Base-by-base conservation (phyloP, 345 rosid species). In the Cardamine occulta region DNA sequence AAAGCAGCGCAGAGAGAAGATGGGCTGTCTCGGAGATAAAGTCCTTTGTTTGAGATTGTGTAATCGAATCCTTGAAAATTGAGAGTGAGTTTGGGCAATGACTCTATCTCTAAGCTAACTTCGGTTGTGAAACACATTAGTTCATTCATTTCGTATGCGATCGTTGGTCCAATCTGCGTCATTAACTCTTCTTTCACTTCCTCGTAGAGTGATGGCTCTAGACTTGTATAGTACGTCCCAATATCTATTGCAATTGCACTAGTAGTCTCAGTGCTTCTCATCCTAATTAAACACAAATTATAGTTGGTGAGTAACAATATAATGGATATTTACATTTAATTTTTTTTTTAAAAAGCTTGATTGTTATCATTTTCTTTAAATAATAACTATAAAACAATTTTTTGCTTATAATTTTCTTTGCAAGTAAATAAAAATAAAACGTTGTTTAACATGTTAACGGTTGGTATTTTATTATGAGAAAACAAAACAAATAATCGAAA, bases 11-110 rank as follows among this genome's bases (percentile, higher is more conserved):
- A 78, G 7, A 78, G 42, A 37, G 81, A 72, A 66, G 81, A 39
- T 37, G 77, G 29, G 45, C 69, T 61, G 42, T 78, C 77, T 57
- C 42, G 61, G 32, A 78, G 35, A 78, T 78, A 78, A 29, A 73
- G 26, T 28, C 81, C 81, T 49, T 73, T 73, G 74, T 78, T 78
- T 48, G 81, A 66, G 47, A 78, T 59, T 15, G 74, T 72, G 64
- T 39, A 78, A 60, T 66, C 35, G 18, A 65, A 59, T 32, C 78
- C 73, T 67, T 58, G 77, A 4, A 78, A 40, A 40, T 73, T 68
- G 7, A 78, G 51, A 37, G 78, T 78, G 42, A 66, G 54, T 61
- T 44, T 73, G 3, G 81, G 81, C 4, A 78, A 40, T 40, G 81
- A 58, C 0, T 78, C 81, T 48, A 72, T 72, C 6, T 72, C 78